phyloP scores from a whole-genome alignment of 306 rosid species.

The Morella rubra region DNA sequence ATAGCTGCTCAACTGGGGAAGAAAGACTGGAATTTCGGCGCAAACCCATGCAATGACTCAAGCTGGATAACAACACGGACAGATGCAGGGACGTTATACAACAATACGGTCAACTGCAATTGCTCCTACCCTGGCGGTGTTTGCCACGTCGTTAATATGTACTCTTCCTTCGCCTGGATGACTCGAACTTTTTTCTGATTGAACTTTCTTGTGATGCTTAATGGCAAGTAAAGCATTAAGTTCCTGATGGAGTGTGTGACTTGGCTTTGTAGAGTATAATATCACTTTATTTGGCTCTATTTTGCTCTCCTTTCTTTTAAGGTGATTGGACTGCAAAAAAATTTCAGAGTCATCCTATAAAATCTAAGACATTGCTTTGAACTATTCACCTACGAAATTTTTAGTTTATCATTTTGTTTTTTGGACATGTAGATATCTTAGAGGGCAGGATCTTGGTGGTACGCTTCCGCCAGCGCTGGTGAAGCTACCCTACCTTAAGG shows the following conservation, averaged over 20 bases:
- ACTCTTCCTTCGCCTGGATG: background rate
- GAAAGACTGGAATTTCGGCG: slow-evolving; percentile 29
- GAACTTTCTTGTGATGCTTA: background rate
- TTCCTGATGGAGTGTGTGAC: background rate
- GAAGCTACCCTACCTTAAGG: slow-evolving; percentile 31
- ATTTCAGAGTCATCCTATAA: background rate
- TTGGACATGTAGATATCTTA: background rate
- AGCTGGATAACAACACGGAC: slow-evolving; percentile 14
- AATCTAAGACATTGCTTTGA: background rate
- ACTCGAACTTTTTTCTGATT: background rate
- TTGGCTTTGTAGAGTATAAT: background rate
- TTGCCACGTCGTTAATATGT: slow-evolving; percentile 29
- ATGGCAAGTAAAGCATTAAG: background rate
- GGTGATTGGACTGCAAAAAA: too few relatives aligned
- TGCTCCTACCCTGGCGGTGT: slow-evolving; percentile 5
- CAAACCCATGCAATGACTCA: slow-evolving; percentile 27
- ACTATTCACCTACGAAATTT: background rate
- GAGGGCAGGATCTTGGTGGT: slow-evolving; percentile 35
- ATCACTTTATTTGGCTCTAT: background rate
- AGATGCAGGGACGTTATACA: background rate
- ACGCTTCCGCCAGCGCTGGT: slow-evolving; percentile 29
- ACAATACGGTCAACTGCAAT: slow-evolving; percentile 26
- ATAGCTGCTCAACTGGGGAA: slow-evolving; percentile 20
- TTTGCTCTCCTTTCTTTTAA: background rate
- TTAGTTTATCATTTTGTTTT: background rate